Evolutionary conservation across 164 flowering plant genomes (phyloP).

Genomic region (Akebia trifoliata): DNA sequence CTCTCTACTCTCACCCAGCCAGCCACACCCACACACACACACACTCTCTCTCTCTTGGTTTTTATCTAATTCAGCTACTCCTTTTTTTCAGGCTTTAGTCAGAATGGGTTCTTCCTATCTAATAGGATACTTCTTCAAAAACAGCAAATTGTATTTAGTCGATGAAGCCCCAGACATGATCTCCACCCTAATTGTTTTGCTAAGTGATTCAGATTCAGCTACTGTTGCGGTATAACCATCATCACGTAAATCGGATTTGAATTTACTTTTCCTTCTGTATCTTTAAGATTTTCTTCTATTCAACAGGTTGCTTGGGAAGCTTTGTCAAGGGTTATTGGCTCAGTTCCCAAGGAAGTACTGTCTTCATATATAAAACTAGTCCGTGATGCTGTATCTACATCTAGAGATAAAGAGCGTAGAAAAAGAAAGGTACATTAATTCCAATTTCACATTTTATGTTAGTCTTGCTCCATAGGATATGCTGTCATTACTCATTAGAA

Average conservation of each 20-base stretch:
- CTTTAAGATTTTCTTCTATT: slow-evolving; percentile 6
- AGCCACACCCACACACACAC: too few relatives aligned
- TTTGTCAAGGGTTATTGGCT: slow-evolving; percentile 68
- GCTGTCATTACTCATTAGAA: too few relatives aligned
- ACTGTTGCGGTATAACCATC: slow-evolving; percentile 58
- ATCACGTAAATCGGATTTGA: background rate
- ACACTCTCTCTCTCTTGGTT: too few relatives aligned
- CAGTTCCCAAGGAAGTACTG: slow-evolving; percentile 90
- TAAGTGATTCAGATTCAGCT: slow-evolving; percentile 83
- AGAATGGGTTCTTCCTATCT: slow-evolving; percentile 75
- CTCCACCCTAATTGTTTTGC: slow-evolving; percentile 74
- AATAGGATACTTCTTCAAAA: slow-evolving; percentile 83
- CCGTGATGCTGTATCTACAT: slow-evolving; percentile 92
- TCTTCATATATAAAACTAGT: slow-evolving; percentile 86
- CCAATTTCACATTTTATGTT: too few relatives aligned
- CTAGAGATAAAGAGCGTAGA: slow-evolving; percentile 91
- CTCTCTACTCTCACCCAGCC: too few relatives aligned
- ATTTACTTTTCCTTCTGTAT: slow-evolving; percentile 3
- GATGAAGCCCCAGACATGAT: slow-evolving; percentile 95
- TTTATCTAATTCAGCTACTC: too few relatives aligned
- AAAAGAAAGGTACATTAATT: slow-evolving; percentile 56
- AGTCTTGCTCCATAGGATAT: too few relatives aligned
- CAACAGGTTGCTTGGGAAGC: slow-evolving; percentile 96
- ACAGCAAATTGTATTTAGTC: slow-evolving; percentile 87
- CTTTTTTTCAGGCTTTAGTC: slow-evolving; percentile 54